These are phyloP conservation scores for Catharanthus roseus DNA, from an alignment of 257 asterid genomes.

Conservation along the genomic window DNA sequence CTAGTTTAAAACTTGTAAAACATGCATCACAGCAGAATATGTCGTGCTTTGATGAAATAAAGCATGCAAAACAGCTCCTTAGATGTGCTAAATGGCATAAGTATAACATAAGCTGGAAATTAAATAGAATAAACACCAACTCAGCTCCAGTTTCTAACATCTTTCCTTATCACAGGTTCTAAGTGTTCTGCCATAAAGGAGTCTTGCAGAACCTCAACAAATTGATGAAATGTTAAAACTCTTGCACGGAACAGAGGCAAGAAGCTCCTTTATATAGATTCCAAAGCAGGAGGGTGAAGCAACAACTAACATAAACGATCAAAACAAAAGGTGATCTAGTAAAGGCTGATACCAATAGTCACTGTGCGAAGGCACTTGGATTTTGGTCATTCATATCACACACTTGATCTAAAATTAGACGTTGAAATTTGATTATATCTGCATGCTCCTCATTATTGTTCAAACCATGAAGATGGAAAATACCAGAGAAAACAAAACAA, in stretches of 20 bases:
- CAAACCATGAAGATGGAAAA: neutral
- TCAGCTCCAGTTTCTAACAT: neutral
- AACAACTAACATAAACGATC: neutral
- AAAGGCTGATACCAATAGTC: neutral
- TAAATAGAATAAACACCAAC: neutral
- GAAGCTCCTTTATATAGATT: neutral
- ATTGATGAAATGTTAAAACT: neutral
- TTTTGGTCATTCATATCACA: neutral
- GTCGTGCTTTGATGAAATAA: neutral
- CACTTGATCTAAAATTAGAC: neutral
- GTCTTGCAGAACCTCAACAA: no score
- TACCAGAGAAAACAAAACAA: neutral
- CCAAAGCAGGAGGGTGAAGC: neutral
- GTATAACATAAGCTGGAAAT: neutral
- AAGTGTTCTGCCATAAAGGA: no score
- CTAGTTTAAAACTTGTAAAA: neutral
- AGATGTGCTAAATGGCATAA: neutral
- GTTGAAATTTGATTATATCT: neutral
- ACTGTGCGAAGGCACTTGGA: neutral
- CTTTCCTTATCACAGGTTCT: no score
- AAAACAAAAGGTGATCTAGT: neutral
- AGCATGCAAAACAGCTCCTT: neutral
- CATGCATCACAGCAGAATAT: neutral
- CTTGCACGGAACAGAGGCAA: neutral
- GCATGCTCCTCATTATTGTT: neutral